Evolutionary conservation across 306 rosid genomes (phyloP).

Genomic region (Styphnolobium japonicum): DNA sequence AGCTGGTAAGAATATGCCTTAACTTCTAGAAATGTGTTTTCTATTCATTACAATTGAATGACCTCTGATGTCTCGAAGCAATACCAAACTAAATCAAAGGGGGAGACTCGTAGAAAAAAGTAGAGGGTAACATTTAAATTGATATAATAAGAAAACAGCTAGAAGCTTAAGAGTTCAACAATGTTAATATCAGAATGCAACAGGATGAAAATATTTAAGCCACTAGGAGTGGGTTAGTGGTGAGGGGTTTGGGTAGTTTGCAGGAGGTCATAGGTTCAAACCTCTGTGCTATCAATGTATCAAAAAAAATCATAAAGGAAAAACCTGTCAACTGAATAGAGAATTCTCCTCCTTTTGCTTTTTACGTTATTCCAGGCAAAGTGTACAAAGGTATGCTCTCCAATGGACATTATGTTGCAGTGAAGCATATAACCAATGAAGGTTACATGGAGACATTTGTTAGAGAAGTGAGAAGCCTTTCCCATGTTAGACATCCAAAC

Average conservation of each 20-base stretch:
- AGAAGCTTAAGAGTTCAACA: not conserved
- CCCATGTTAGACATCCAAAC: conserved; percentile 58
- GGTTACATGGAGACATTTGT: conserved; percentile 55
- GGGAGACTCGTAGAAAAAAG: not conserved
- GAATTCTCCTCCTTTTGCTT: not conserved
- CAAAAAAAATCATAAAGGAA: not conserved
- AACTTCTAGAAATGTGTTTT: not conserved
- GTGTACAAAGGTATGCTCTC: conserved; percentile 57
- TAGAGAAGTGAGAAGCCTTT: conserved; percentile 62
- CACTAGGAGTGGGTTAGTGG: too few species aligned
- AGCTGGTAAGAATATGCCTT: conserved; percentile 46
- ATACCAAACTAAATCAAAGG: not conserved
- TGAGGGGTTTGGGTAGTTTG: too few species aligned
- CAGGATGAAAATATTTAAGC: not conserved
- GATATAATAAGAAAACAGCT: not conserved
- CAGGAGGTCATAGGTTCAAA: too few species aligned
- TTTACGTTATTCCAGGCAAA: conserved; percentile 40
- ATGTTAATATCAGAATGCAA: not conserved
- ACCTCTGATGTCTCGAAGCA: not conserved
- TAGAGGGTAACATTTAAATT: not conserved
- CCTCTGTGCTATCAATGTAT: too few species aligned
- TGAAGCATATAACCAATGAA: conserved; percentile 62
- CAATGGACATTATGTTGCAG: conserved; percentile 52
- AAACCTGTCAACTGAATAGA: not conserved
- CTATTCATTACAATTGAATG: not conserved